phyloP scores from a whole-genome alignment of 768 basidiomycete species.

The Panellus pusillus region DNA sequence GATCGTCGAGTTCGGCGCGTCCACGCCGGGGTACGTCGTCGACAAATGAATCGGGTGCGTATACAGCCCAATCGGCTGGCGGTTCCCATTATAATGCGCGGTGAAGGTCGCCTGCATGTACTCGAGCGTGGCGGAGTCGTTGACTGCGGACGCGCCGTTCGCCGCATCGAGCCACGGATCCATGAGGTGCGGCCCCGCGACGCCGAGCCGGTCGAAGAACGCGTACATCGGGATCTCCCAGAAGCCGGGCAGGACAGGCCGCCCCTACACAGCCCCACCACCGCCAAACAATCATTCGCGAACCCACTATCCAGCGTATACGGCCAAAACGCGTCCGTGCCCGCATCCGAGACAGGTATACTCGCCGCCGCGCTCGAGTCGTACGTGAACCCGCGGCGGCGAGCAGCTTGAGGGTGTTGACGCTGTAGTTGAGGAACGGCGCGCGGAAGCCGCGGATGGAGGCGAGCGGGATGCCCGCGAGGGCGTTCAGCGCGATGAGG shows the following conservation, averaged over 20 bases:
- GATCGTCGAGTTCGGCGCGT: slow-evolving; percentile 51
- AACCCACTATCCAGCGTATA: slow-evolving; percentile 78
- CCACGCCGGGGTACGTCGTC: slow-evolving; percentile 61
- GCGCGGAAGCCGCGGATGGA: slow-evolving; percentile 74
- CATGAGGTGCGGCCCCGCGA: slow-evolving; percentile 66
- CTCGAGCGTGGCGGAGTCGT: slow-evolving; percentile 61
- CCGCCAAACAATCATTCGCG: slow-evolving; percentile 71
- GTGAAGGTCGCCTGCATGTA: slow-evolving; percentile 77
- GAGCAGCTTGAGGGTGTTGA: slow-evolving; percentile 59
- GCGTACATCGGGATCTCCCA: slow-evolving; percentile 89
- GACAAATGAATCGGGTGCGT: slow-evolving; percentile 71
- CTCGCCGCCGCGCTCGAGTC: slow-evolving; percentile 65
- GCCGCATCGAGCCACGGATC: slow-evolving; percentile 74
- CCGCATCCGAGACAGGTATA: slow-evolving; percentile 60
- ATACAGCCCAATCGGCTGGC: slow-evolving; percentile 78
- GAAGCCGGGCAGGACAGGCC: slow-evolving; percentile 70
- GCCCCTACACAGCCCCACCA: slow-evolving; percentile 58
- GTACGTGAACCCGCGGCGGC: slow-evolving; percentile 62
- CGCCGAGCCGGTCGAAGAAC: slow-evolving; percentile 61
- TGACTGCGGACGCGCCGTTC: slow-evolving; percentile 48
- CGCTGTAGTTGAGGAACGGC: slow-evolving; percentile 68
- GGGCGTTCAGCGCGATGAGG: slow-evolving; percentile 73
- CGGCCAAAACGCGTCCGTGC: slow-evolving; percentile 79
- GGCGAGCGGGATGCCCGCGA: slow-evolving; percentile 70
- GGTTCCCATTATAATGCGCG: slow-evolving; percentile 68